These are phyloP conservation scores for Sugiyamaella pinicola DNA, from an alignment of 1,139 yeast species.

Conservation along the genomic window DNA sequence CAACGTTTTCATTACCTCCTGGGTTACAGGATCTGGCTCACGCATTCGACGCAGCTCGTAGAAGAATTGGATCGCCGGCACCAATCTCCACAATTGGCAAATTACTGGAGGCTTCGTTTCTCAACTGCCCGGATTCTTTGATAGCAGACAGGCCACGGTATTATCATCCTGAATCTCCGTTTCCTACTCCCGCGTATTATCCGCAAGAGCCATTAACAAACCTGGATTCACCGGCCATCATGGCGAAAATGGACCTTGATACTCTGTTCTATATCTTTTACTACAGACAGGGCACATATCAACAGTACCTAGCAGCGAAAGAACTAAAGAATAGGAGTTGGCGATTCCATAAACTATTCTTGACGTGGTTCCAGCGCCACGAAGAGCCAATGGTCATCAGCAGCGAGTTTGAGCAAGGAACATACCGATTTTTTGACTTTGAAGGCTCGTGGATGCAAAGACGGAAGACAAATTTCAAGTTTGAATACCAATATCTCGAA, in stretches of 20 bases:
- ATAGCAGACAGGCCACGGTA: conserved; percentile 86
- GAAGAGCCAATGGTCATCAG: conserved; percentile 55
- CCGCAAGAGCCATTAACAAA: conserved; percentile 78
- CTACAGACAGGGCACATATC: conserved; percentile 68
- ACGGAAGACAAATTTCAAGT: conserved; percentile 70
- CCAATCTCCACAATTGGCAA: conserved; percentile 59
- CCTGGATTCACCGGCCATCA: conserved; percentile 48
- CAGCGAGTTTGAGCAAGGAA: conserved; percentile 52
- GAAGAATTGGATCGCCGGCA: conserved; percentile 53
- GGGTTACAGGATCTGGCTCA: conserved; percentile 52
- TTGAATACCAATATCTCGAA: conserved; percentile 50
- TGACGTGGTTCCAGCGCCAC: conserved; percentile 82
- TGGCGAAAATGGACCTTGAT: conserved; percentile 79
- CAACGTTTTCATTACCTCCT: conserved; percentile 45
- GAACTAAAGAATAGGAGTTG: conserved; percentile 84
- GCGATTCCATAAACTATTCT: conserved; percentile 74
- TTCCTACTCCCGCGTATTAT: conserved; percentile 86
- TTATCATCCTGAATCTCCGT: conserved; percentile 81
- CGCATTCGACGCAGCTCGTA: conserved; percentile 50
- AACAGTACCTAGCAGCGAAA: conserved; percentile 79
- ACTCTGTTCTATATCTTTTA: conserved; percentile 92
- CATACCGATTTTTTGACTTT: conserved; percentile 84
- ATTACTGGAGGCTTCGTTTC: conserved; percentile 61
- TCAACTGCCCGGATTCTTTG: conserved; percentile 90
- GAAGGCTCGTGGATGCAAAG: conserved; percentile 88